Evolutionary conservation across 148 eudicot genomes (phyloP).

Genomic region (Dysphania ambrosioides): DNA sequence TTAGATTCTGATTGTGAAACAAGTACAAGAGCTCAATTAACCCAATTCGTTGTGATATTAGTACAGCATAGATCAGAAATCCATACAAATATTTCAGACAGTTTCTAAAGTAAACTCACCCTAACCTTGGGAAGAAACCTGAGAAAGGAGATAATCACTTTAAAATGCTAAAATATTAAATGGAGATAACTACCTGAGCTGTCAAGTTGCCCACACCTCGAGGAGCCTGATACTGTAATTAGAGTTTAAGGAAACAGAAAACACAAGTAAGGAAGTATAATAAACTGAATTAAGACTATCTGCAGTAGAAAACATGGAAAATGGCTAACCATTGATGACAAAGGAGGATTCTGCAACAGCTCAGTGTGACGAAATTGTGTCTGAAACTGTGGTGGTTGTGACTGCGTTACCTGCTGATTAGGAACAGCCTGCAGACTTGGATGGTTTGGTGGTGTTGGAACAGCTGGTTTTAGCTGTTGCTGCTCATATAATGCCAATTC

Average conservation of each 20-base stretch:
- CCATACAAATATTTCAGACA: background rate
- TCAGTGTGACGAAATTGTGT: conserved; percentile 35
- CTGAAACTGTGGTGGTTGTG: conserved; percentile 48
- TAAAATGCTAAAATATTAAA: background rate
- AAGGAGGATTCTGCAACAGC: conserved; percentile 51
- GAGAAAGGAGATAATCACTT: background rate
- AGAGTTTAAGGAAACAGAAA: too few relatives aligned
- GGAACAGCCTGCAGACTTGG: conserved; percentile 45
- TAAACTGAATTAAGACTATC: background rate
- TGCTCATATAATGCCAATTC: conserved; percentile 60
- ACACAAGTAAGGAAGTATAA: too few relatives aligned
- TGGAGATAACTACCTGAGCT: conserved; percentile 46
- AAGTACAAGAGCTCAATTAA: background rate
- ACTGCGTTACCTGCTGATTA: conserved; percentile 49
- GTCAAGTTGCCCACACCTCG: conserved; percentile 43
- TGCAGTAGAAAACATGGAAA: background rate
- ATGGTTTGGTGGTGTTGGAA: conserved; percentile 52
- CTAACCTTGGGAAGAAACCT: background rate
- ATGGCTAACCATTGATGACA: conserved; percentile 46
- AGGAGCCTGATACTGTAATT: conserved; percentile 59
- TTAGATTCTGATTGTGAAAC: too few relatives aligned
- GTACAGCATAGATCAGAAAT: background rate
- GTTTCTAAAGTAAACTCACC: background rate
- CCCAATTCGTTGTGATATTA: background rate
- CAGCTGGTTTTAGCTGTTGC: conserved; percentile 44